Evolutionary conservation across 164 flowering plant genomes (phyloP).

Genomic region (Sextonia rubra): DNA sequence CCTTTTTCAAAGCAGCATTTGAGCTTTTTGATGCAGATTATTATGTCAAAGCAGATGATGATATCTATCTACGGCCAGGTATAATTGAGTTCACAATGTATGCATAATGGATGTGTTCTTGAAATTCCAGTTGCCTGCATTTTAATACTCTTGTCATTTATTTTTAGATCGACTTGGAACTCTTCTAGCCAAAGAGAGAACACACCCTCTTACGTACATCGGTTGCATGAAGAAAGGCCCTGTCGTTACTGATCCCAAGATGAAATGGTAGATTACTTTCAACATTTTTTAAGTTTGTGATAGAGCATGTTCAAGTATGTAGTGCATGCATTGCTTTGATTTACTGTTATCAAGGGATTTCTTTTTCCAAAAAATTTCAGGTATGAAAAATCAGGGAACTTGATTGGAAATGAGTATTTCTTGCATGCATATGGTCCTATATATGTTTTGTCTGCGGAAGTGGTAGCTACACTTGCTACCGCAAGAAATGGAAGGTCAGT

Average conservation of each 20-base stretch:
- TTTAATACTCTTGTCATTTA: slow-evolving; percentile 5
- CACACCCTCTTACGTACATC: slow-evolving; percentile 50
- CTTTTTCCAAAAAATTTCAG: slow-evolving; percentile 21
- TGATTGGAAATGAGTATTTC: slow-evolving; percentile 61
- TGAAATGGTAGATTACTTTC: slow-evolving; percentile 49
- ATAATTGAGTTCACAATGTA: not conserved
- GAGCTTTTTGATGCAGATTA: slow-evolving; percentile 63
- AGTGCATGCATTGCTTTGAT: not conserved
- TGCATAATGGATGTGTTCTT: not conserved
- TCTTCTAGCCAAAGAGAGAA: slow-evolving; percentile 68
- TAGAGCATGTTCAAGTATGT: not conserved
- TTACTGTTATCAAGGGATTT: slow-evolving; percentile 1
- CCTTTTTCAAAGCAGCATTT: slow-evolving; percentile 71
- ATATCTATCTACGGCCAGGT: slow-evolving; percentile 71
- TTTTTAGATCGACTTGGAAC: slow-evolving; percentile 65
- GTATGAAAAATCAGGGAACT: slow-evolving; percentile 47
- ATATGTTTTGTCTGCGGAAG: slow-evolving; percentile 60
- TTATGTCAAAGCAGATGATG: slow-evolving; percentile 78
- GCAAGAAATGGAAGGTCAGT: slow-evolving; percentile 49
- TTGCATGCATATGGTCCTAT: slow-evolving; percentile 74
- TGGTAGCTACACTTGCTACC: slow-evolving; percentile 45
- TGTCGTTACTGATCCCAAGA: slow-evolving; percentile 63
- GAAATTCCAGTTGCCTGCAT: not conserved
- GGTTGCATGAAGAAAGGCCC: slow-evolving; percentile 92
- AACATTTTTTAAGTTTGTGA: not conserved